Evolutionary conservation across 2,329 filamentous ascomycete species (phyloP).

Genomic region (Cladosporium halotolerans): DNA sequence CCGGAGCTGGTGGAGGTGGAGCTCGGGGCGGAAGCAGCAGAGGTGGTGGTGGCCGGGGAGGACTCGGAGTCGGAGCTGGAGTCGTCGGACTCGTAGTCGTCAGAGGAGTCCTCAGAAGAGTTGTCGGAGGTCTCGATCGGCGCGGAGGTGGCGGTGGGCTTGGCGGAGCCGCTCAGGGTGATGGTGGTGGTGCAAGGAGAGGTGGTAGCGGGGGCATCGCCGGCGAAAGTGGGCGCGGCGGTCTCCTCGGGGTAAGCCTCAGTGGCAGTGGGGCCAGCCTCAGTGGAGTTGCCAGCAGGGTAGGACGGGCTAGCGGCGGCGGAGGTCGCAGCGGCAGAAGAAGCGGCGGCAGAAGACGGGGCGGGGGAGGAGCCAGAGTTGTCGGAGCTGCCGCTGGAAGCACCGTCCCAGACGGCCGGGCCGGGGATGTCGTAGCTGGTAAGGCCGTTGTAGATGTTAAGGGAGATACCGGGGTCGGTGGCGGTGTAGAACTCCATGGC

Average conservation of each 20-base stretch:
- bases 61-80: not conserved
- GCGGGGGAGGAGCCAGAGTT: slow-evolving; percentile 10
- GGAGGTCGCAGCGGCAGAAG: slow-evolving; percentile 5
- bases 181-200: slow-evolving; percentile 12
- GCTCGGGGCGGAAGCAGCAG: slow-evolving; percentile 15
- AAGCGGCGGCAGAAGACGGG: slow-evolving; percentile 6
- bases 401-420: slow-evolving; percentile 29
- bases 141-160: slow-evolving; percentile 12
- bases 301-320: not conserved
- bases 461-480: slow-evolving; percentile 49
- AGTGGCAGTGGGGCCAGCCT: not conserved
- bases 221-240: slow-evolving; percentile 4
- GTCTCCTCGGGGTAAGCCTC: slow-evolving; percentile 2
- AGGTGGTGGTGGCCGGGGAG: slow-evolving; percentile 13
- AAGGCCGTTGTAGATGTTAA: slow-evolving; percentile 50
- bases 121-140: not conserved
- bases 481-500: slow-evolving; percentile 51
- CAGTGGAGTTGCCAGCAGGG: not conserved
- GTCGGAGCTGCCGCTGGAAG: not conserved
- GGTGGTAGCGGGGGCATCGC: not conserved
- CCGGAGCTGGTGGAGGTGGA: slow-evolving; percentile 9
- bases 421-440: slow-evolving; percentile 45
- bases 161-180: slow-evolving; percentile 17
- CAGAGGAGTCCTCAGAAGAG: not conserved
- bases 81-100: slow-evolving; percentile 5